Conservation (phyloP, 148 eudicot genomes). For the Dianthus caryophyllus region DNA sequence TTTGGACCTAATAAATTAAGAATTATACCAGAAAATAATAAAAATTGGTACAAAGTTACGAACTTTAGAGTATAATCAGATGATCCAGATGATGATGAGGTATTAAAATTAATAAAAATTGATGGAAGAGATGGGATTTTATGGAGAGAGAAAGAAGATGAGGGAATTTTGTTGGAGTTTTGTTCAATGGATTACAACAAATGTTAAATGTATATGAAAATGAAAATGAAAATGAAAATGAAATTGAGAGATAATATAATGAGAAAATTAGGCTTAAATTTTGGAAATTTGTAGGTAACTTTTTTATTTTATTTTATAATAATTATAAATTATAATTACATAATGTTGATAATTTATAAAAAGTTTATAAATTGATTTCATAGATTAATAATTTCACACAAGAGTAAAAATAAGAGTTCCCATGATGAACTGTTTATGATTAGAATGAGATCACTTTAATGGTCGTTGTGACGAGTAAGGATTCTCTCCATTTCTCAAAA, state of each 20-base stretch:
- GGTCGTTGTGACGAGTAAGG: too few species aligned
- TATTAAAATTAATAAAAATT: not conserved
- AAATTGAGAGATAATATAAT: not conserved
- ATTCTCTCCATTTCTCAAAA: too few species aligned
- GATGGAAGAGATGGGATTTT: not conserved
- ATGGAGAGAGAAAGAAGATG: conserved; percentile 3
- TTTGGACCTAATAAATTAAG: conserved; percentile 13
- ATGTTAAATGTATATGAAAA: too few species aligned
- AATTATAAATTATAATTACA: too few species aligned
- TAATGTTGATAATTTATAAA: too few species aligned
- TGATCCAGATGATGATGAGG: conserved; percentile 13
- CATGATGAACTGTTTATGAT: too few species aligned
- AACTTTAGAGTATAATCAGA: conserved; percentile 17
- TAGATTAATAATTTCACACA: too few species aligned
- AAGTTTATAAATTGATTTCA: too few species aligned
- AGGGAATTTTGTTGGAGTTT: conserved; percentile 23
- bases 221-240: not conserved
- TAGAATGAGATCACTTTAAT: too few species aligned
- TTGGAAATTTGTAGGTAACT: too few species aligned
- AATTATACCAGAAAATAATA: conserved; percentile 8
- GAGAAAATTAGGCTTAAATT: not conserved
- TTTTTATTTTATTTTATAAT: too few species aligned
- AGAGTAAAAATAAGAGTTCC: too few species aligned
- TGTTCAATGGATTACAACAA: conserved; percentile 19
- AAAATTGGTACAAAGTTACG: conserved; percentile 12